Conservation (phyloP, 1,284 basidiomycete species). For the Taiwanofungus camphoratus region DNA sequence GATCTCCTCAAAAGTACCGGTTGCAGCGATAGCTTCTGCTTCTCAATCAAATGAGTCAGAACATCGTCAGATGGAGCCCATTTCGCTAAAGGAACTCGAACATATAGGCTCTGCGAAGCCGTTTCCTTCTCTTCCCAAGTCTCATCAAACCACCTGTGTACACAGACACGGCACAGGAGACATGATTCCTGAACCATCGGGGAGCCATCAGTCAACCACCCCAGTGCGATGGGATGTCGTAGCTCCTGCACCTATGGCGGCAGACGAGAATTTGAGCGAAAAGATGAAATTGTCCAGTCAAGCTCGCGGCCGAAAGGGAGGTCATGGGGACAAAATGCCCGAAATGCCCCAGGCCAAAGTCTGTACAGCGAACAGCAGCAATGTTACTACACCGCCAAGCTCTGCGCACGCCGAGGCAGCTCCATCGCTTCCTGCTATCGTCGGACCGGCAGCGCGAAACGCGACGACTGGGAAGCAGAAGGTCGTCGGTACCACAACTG, state of each 20-base stretch:
- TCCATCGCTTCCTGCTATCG: background rate
- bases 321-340: background rate
- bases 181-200: no score
- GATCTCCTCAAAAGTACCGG: no score
- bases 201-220: no score
- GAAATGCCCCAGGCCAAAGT: background rate
- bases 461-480: conserved; percentile 15
- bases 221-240: no score
- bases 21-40: no score
- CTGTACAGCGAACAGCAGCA: conserved; percentile 12
- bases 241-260: background rate
- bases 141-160: no score
- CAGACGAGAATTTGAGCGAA: background rate
- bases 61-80: no score
- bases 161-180: no score
- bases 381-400: conserved; percentile 21
- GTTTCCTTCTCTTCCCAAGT: no score
- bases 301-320: background rate
- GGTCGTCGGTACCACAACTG: conserved; percentile 4
- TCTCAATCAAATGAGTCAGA: no score
- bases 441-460: background rate
- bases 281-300: background rate
- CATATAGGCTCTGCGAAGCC: no score
- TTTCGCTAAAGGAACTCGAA: no score
- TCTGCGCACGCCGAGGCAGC: conserved; percentile 9